These are phyloP conservation scores for Bipolaris zeicola DNA, from an alignment of 2,329 filamentous ascomycete species.

Conservation along the genomic window DNA sequence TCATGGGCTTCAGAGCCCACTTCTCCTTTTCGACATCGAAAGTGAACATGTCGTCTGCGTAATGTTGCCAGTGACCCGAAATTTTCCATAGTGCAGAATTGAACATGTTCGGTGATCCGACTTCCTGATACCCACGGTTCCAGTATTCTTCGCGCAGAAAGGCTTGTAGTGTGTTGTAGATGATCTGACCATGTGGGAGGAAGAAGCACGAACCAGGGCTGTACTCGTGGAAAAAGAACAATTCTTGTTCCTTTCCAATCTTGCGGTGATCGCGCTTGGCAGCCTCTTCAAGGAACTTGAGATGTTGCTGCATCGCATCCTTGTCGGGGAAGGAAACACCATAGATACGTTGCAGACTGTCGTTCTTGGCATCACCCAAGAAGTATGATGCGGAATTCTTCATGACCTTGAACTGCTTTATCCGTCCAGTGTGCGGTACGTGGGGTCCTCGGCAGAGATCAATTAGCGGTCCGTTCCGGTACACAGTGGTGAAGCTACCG, in stretches of 20 bases:
- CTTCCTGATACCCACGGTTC: slow-evolving; percentile 91
- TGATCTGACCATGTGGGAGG: slow-evolving; percentile 87
- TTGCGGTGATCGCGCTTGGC: slow-evolving; percentile 94
- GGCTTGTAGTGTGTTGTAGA: slow-evolving; percentile 85
- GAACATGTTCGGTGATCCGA: slow-evolving; percentile 96
- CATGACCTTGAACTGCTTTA: slow-evolving; percentile 94
- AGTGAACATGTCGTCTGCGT: slow-evolving; percentile 96
- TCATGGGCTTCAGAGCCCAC: slow-evolving; percentile 94
- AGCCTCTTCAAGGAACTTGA: slow-evolving; percentile 96
- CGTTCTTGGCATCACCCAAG: slow-evolving; percentile 89
- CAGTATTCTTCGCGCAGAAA: slow-evolving; percentile 89
- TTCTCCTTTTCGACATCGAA: slow-evolving; percentile 81
- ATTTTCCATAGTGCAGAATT: slow-evolving; percentile 92
- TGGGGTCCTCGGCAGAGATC: slow-evolving; percentile 96
- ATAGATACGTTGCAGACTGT: slow-evolving; percentile 94
- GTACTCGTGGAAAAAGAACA: slow-evolving; percentile 94
- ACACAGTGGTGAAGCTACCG: slow-evolving; percentile 90
- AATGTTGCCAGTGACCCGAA: slow-evolving; percentile 90
- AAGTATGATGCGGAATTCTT: slow-evolving; percentile 89
- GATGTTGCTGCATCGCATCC: slow-evolving; percentile 89
- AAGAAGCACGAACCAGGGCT: slow-evolving; percentile 96
- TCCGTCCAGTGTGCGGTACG: slow-evolving; percentile 88
- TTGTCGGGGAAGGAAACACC: slow-evolving; percentile 97
- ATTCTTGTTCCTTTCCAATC: slow-evolving; percentile 92
- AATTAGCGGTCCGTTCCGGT: slow-evolving; percentile 90